Evolutionary conservation across 2,329 filamentous ascomycete species (phyloP).

Genomic region (Fusarium goolgardi): DNA sequence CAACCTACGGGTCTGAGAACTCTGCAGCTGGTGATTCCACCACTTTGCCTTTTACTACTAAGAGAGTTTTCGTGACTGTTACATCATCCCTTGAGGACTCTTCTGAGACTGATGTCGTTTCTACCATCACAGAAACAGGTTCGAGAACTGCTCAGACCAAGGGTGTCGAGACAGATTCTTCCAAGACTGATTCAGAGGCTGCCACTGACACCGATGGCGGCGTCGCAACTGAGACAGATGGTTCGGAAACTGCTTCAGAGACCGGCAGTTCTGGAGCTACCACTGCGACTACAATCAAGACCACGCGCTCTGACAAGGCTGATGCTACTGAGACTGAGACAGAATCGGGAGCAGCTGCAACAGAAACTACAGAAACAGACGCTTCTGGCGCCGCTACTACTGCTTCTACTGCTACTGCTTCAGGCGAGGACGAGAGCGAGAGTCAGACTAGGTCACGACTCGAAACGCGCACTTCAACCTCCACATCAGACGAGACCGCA

Average conservation of each 20-base stretch:
- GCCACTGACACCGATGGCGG: not conserved
- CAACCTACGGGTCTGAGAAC: slow-evolving; percentile 35
- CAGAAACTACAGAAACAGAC: slow-evolving; percentile 15
- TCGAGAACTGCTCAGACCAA: slow-evolving; percentile 20
- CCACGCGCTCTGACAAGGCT: slow-evolving; percentile 10
- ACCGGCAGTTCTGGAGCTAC: slow-evolving; percentile 6
- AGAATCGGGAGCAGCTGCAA: not conserved
- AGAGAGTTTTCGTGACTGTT: not conserved
- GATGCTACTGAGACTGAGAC: slow-evolving; percentile 9
- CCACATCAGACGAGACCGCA: slow-evolving; percentile 18
- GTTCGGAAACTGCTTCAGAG: slow-evolving; percentile 3
- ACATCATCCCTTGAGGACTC: slow-evolving; percentile 15
- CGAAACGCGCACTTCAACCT: slow-evolving; percentile 39
- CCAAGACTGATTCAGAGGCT: slow-evolving; percentile 2
- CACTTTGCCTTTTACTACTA: slow-evolving; percentile 16
- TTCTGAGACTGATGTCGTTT: slow-evolving; percentile 29
- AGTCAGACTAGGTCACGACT: slow-evolving; percentile 28
- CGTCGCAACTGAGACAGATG: not conserved
- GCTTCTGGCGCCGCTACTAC: slow-evolving; percentile 2
- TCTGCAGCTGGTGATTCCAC: slow-evolving; percentile 37
- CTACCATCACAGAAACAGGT: slow-evolving; percentile 29
- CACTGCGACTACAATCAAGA: slow-evolving; percentile 14
- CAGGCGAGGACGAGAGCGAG: not conserved
- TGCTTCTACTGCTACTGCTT: slow-evolving; percentile 1
- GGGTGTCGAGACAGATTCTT: slow-evolving; percentile 7